These are phyloP conservation scores for Chenopodium berlandieri DNA, from an alignment of 148 eudicot genomes.

Conservation along the genomic window DNA sequence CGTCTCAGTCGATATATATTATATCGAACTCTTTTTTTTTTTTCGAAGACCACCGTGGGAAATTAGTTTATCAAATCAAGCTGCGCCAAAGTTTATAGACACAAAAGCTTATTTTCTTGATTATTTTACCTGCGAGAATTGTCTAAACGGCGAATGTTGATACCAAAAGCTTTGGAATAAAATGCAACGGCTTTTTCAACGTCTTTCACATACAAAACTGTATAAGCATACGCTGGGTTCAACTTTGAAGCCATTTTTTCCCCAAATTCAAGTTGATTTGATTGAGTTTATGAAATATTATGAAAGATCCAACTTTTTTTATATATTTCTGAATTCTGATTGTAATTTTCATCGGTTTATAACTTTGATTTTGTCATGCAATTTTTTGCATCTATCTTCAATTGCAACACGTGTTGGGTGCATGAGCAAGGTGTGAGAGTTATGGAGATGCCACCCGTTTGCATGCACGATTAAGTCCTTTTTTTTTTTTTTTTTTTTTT, in stretches of 20 bases:
- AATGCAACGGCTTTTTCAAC: conserved; percentile 76
- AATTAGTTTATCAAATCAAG: too few relatives aligned
- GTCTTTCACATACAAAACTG: conserved; percentile 78
- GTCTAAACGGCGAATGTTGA: conserved; percentile 69
- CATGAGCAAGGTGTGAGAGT: not conserved
- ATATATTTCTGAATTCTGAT: not conserved
- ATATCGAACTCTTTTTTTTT: too few relatives aligned
- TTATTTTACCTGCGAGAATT: conserved; percentile 48
- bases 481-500: too few relatives aligned
- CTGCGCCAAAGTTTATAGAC: too few relatives aligned
- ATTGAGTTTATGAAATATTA: not conserved
- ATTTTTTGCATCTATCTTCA: not conserved
- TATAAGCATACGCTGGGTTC: conserved; percentile 70
- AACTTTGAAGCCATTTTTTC: conserved; percentile 43
- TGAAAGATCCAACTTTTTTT: not conserved
- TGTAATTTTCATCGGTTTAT: not conserved
- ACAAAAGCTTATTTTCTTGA: not conserved
- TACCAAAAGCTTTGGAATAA: conserved; percentile 81
- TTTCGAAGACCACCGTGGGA: too few relatives aligned
- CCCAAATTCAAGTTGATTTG: not conserved
- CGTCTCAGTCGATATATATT: too few relatives aligned
- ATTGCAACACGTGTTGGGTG: conserved; percentile 15
- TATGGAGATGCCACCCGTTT: not conserved
- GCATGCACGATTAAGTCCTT: not conserved
- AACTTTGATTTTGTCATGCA: not conserved